A percentile compares a stretch with the other conserved stretches of the same genome.
phyloP scores from a whole-genome alignment of 2,329 filamentous ascomycete species.

The Pseudohalonectria lignicola region DNA sequence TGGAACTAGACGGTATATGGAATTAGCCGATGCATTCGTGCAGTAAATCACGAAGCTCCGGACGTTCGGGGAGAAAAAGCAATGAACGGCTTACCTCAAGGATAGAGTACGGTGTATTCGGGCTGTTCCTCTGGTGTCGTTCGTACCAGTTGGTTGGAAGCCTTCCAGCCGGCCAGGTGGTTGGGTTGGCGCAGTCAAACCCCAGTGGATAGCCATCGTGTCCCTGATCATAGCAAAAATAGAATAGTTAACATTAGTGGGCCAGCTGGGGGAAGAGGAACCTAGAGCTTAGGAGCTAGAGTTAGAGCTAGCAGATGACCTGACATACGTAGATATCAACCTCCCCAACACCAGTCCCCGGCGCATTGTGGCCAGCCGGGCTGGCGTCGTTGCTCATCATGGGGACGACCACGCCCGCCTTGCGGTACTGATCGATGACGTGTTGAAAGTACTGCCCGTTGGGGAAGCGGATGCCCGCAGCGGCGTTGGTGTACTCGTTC shows the following conservation, averaged over 20 bases:
- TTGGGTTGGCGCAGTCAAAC: background rate
- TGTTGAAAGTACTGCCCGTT: slow-evolving; percentile 9
- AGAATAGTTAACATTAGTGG: no score
- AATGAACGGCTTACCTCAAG: background rate
- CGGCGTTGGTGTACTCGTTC: slow-evolving; percentile 52
- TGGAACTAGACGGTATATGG: slow-evolving; percentile 46
- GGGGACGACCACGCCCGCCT: slow-evolving; percentile 6
- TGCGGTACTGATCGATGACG: slow-evolving; percentile 6
- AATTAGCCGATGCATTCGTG: no score
- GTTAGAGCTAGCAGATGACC: slow-evolving; percentile 10
- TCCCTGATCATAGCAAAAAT: background rate
- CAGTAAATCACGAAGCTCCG: no score
- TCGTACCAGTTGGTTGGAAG: no score
- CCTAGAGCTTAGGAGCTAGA: slow-evolving; percentile 20
- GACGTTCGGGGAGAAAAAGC: no score
- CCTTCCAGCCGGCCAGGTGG: background rate
- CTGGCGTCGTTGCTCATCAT: slow-evolving; percentile 9
- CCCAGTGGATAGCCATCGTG: background rate
- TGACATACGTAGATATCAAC: background rate
- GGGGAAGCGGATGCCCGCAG: background rate
- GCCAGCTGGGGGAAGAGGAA: slow-evolving; percentile 6
- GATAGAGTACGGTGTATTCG: background rate
- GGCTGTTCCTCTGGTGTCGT: background rate
- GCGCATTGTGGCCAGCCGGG: slow-evolving; percentile 40
- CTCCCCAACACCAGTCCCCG: slow-evolving; percentile 34